Percentiles rank a stretch among this genome's conserved stretches.
phyloP scores from a whole-genome alignment of 2,329 filamentous ascomycete genomes.

The Zymoseptoria crescenta region DNA sequence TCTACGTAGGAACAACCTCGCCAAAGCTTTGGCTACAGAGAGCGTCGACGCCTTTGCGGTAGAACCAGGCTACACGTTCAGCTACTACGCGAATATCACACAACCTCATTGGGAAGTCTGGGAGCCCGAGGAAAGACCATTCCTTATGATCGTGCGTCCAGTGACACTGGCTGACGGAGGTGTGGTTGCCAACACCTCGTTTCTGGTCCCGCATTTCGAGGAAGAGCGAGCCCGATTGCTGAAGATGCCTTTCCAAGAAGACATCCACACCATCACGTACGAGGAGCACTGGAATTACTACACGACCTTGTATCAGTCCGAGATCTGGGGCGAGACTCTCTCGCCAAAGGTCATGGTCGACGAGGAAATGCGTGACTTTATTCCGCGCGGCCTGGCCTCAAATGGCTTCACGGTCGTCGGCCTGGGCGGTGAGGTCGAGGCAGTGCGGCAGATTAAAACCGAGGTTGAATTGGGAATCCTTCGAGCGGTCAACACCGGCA shows the following conservation, averaged over 20 bases:
- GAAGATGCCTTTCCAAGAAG: conserved; percentile 46
- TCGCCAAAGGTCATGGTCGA: conserved; percentile 51
- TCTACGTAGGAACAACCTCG: conserved; percentile 49
- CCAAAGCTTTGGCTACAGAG: conserved; percentile 45
- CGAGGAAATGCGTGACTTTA: conserved; percentile 58
- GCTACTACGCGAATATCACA: conserved; percentile 56
- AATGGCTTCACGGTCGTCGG: conserved; percentile 52
- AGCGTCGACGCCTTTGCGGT: conserved; percentile 52
- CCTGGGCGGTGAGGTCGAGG: conserved; percentile 47
- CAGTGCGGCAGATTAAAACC: conserved; percentile 52
- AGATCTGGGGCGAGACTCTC: conserved; percentile 15
- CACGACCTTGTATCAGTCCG: conserved; percentile 38
- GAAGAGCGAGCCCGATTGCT: conserved; percentile 52
- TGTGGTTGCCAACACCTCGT: conserved; percentile 48
- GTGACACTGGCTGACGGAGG: conserved; percentile 30
- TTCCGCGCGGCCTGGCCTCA: conserved; percentile 47
- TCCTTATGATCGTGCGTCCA: conserved; percentile 54
- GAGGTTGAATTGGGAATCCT: conserved; percentile 50
- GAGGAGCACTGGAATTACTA: conserved; percentile 61
- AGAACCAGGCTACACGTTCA: conserved; percentile 58
- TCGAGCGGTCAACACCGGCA: conserved; percentile 56
- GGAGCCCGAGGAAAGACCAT: conserved; percentile 58
- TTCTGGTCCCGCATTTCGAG: conserved; percentile 54
- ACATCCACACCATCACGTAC: conserved; percentile 51
- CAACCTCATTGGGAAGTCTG: conserved; percentile 57